Conservation (phyloP, 2,329 filamentous ascomycete species). For the Aspergillus terreus region DNA sequence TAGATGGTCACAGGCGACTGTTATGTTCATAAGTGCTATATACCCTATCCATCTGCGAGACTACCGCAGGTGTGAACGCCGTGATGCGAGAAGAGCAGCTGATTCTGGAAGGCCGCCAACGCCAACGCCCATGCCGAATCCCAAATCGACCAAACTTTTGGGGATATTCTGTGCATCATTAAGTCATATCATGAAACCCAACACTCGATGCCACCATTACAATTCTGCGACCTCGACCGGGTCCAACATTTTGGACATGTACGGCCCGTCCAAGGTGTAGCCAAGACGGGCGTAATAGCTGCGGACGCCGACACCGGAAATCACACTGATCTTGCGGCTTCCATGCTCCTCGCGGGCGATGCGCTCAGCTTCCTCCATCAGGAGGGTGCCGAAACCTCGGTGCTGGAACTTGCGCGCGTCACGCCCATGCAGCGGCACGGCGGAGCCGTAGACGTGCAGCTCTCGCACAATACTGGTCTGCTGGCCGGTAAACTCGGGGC, state of each 20-base stretch:
- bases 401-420: slow-evolving; percentile 98
- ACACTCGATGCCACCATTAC: not conserved
- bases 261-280: slow-evolving; percentile 89
- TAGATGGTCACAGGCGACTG: no score
- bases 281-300: slow-evolving; percentile 93
- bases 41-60: no score
- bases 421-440: slow-evolving; percentile 93
- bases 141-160: not conserved
- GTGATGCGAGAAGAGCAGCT: not conserved
- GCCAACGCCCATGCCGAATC: not conserved
- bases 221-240: slow-evolving; percentile 38
- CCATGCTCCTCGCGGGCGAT: slow-evolving; percentile 94
- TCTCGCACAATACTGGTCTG: slow-evolving; percentile 90
- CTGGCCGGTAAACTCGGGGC: slow-evolving; percentile 79
- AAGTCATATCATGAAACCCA: slow-evolving; percentile 5
- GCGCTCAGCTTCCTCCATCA: slow-evolving; percentile 97
- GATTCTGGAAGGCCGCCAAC: not conserved
- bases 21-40: no score
- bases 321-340: slow-evolving; percentile 91
- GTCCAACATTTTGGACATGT: slow-evolving; percentile 56
- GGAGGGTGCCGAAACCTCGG: slow-evolving; percentile 88
- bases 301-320: slow-evolving; percentile 93
- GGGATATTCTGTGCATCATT: slow-evolving; percentile 2
- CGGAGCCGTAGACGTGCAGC: slow-evolving; percentile 93
- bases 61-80: no score